Base-by-base conservation (phyloP, 139 green algal species). In the Medakamo hakoo region DNA sequence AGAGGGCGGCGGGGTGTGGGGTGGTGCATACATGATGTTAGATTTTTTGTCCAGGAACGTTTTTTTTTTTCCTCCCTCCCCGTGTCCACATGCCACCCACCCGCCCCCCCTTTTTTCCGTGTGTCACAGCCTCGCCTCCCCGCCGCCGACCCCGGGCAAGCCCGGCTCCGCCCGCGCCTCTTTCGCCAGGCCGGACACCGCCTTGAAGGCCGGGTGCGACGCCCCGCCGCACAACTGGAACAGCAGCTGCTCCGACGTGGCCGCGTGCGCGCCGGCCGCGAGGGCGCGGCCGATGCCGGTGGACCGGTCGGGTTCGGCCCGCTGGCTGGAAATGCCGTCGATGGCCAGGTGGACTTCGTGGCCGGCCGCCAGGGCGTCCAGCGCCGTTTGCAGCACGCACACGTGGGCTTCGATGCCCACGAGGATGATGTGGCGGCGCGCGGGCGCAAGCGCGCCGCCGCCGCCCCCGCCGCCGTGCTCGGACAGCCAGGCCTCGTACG, bases 331-430 rank as follows among this genome's bases (percentile, higher is more conserved):
- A n/a, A 95, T 79, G 9, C 74, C 88, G 61, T 96, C 89, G 19
- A 83, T 73, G 20, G 93, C 30, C 25, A 95, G 40, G 64, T 94
- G 85, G 30, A 95, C 84, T 60, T 89, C 82, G 30, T 82, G 84
- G 5, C 84, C 84, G 4, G 59, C 57, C 72, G 68, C 75, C 27
- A 88, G 28, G 20, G 89, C 63, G 71, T 91, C 80, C 40, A 88
- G 59, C 24, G 75, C 61, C 4, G 89, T 96, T 70, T 95, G 88
- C 27, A 92, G 69, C 25, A 96, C 83, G 62, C 89, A 96, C 65
- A 96, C 89, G 68, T 96, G 89, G 18, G 83, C 70, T 71, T 96
- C 88, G 22, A 96, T 87, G 21, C 89, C 89, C 20, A 82, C 59
- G 58, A 96, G 63, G 29, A 96, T 29, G 30, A 92, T 74, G 71